These are phyloP conservation scores for Globisporangium viniferum DNA, from an alignment of 352 stramenopile genomes.

Conservation along the genomic window DNA sequence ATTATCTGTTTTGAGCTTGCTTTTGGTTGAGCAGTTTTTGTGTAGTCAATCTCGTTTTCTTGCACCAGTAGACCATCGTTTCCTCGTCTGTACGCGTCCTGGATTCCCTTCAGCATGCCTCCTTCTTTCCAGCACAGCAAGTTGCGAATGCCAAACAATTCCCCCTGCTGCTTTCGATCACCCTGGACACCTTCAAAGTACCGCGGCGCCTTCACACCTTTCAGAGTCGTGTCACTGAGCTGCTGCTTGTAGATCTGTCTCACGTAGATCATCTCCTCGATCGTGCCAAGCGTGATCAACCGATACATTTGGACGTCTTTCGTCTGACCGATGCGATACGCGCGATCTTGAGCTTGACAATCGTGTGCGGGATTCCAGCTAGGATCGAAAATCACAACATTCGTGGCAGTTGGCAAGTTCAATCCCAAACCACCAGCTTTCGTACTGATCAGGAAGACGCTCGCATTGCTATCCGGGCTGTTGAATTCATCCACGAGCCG, in stretches of 20 bases:
- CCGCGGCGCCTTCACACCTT: conserved; percentile 55
- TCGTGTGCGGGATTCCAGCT: conserved; percentile 88
- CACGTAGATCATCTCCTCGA: conserved; percentile 89
- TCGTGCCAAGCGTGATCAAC: conserved; percentile 78
- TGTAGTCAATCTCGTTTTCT: conserved; percentile 54
- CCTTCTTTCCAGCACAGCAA: conserved; percentile 72
- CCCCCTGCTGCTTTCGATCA: conserved; percentile 63
- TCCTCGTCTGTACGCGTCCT: conserved; percentile 59
- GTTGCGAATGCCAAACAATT: conserved; percentile 78
- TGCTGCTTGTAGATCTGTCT: conserved; percentile 88
- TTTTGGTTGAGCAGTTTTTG: conserved; percentile 10
- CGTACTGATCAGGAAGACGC: conserved; percentile 80
- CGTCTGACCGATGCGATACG: conserved; percentile 85
- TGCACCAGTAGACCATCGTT: conserved; percentile 54
- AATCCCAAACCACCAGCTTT: conserved; percentile 71
- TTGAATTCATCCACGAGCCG: conserved; percentile 80
- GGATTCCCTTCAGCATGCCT: conserved; percentile 72
- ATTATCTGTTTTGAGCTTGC: background rate
- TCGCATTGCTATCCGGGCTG: conserved; percentile 40
- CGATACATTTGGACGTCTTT: conserved; percentile 85
- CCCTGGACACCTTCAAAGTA: conserved; percentile 84
- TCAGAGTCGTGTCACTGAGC: conserved; percentile 76
- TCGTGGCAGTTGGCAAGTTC: conserved; percentile 75
- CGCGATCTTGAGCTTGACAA: conserved; percentile 78
- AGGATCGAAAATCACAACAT: conserved; percentile 87